Conservation (phyloP, 257 asterid genomes). For the Plantago elongata region DNA sequence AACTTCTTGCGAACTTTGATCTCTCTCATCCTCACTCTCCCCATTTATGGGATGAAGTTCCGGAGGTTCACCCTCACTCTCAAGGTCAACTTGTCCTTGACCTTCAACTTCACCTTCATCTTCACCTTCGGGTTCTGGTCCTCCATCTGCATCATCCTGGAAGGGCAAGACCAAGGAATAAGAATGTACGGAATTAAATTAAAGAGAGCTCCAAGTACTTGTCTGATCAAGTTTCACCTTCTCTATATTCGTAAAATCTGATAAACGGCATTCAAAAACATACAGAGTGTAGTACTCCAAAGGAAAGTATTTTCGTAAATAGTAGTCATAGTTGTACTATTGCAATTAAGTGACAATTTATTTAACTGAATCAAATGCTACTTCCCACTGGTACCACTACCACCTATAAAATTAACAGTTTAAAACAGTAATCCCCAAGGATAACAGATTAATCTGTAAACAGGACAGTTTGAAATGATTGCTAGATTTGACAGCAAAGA, state of each 20-base stretch:
- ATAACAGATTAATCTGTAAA: too few species aligned
- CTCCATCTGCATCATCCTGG: conserved; percentile 75
- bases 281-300: too few species aligned
- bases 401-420: too few species aligned
- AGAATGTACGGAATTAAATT: background rate
- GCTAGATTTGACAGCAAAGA: too few species aligned
- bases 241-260: too few species aligned
- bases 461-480: too few species aligned
- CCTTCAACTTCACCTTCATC: conserved; percentile 55
- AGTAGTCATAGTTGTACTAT: too few species aligned
- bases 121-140: conserved; percentile 57
- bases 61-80: conserved; percentile 70
- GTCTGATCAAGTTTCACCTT: background rate
- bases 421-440: too few species aligned
- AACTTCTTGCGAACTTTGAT: conserved; percentile 72
- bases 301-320: too few species aligned
- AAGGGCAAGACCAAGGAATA: conserved; percentile 12
- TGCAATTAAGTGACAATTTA: background rate
- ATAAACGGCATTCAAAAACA: too few species aligned
- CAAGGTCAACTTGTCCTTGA: conserved; percentile 64
- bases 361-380: too few species aligned
- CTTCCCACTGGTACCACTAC: too few species aligned
- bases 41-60: conserved; percentile 51
- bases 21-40: conserved; percentile 86
- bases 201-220: background rate